A percentile compares a stretch with the other conserved stretches of the same genome.
These are phyloP conservation scores for Cokeromyces recurvatus DNA, from an alignment of 371 early-diverging fungal genomes.

Conservation along the genomic window DNA sequence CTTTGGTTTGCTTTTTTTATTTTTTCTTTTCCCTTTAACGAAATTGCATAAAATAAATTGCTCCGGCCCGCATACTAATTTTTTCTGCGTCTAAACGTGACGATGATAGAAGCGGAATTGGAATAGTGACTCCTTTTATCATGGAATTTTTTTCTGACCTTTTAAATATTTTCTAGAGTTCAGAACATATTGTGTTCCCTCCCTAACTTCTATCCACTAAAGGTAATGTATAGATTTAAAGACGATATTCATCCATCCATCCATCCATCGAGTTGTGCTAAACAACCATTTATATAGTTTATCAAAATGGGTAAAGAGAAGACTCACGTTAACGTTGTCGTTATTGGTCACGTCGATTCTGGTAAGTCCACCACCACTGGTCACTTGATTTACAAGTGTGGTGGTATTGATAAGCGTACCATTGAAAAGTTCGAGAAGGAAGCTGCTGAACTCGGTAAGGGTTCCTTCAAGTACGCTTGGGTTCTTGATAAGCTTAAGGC, in stretches of 20 bases:
- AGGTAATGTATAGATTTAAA: conserved; percentile 19
- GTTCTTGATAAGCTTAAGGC: conserved; percentile 97
- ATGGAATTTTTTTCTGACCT: too few species aligned
- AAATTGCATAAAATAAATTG: too few species aligned
- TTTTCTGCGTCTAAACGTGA: too few species aligned
- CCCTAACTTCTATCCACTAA: conserved; percentile 14
- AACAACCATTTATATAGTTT: neutral
- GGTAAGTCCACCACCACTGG: conserved; percentile 65
- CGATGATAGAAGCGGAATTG: too few species aligned
- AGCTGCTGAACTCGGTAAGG: conserved; percentile 97
- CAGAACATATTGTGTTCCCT: conserved; percentile 12
- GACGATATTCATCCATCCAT: conserved; percentile 12
- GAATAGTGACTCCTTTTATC: too few species aligned
- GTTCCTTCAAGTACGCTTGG: conserved; percentile 97
- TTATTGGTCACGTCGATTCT: conserved; percentile 99
- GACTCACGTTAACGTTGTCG: conserved; percentile 95
- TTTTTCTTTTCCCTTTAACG: too few species aligned
- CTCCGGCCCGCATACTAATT: too few species aligned
- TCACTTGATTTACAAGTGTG: conserved; percentile 99
- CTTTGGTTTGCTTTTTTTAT: too few species aligned
- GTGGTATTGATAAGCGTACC: conserved; percentile 98
- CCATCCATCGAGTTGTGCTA: conserved; percentile 13
- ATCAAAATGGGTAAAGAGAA: conserved; percentile 90
- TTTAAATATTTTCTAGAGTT: conserved; percentile 10
- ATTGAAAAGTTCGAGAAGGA: conserved; percentile 99